Evolutionary conservation across 2,329 filamentous ascomycete genomes (phyloP), one percentile per base, ranked within the genome.

Genomic region (Albifimbria verrucaria): DNA sequence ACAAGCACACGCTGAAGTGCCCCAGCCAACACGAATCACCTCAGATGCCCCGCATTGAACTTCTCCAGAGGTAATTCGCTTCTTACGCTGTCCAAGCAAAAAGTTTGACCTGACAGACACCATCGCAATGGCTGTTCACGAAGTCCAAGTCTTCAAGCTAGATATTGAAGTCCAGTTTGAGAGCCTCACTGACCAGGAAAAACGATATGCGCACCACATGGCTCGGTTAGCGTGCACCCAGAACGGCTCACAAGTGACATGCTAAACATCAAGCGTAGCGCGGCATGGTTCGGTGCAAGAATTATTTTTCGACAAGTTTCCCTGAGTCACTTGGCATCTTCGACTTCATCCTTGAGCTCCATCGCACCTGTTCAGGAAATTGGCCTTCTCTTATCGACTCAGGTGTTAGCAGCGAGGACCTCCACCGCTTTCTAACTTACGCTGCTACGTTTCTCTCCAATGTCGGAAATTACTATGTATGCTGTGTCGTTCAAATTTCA

Each of bases 171-270:
- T 46, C 12, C 58, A 59, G 48, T 89, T 89, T 62, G 79, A 86
- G 43, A 77, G 74, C 23, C 68, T 85, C 47, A 74, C 67, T 20
- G 65, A 74, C 36, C 67, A 78, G 53, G 76, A 88, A 67, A 85
- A 86, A 68, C 77, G 80, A 67, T 88, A 88, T 71, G 82, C 83
- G 18, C 85, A 88, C 68, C 80, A 81, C 60, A 78, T 87, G 64
- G 62, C 63, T 39, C 60, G 66, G 67, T 67, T 57, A 48, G 48
- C 7, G 41, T 26, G 2, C 25, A 45, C 1, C 47, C 11, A 48
- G 22, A n/a, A 25, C 1, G n/a, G 45, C 21, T 42, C 36, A 9
- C 46, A 36, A 41, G 22, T 41, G 51, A 41, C 20, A 12, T 50
- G 52, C 39, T 53, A 32, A 44, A 23, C 36, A 21, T 24, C 21